phyloP scores from a whole-genome alignment of 805 yeast species.

The Clavispora vitiphila region DNA sequence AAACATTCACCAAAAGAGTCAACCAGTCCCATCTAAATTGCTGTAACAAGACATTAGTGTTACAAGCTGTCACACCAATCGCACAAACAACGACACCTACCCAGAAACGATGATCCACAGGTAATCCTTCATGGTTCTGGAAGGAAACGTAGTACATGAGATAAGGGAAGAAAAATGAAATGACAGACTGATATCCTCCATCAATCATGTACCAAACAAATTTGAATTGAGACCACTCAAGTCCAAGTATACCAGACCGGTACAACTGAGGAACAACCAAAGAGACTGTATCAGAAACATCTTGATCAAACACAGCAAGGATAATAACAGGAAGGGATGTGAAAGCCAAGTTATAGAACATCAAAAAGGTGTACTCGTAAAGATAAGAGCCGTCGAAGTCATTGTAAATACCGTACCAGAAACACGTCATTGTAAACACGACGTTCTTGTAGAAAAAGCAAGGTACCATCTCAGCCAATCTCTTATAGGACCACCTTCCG shows the following conservation, averaged over 20 bases:
- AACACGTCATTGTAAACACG: conserved; percentile 65
- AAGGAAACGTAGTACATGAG: conserved; percentile 32
- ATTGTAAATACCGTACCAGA: conserved; percentile 74
- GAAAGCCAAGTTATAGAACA: conserved; percentile 78
- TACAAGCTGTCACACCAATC: conserved; percentile 59
- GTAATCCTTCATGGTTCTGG: conserved; percentile 48
- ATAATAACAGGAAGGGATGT: conserved; percentile 79
- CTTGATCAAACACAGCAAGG: conserved; percentile 77
- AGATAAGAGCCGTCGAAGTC: conserved; percentile 77
- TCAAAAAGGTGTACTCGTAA: conserved; percentile 72
- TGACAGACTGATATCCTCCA: conserved; percentile 69
- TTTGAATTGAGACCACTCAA: conserved; percentile 65
- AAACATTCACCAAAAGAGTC: conserved; percentile 43
- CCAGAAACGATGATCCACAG: conserved; percentile 64
- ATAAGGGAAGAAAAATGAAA: conserved; percentile 72
- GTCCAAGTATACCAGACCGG: conserved; percentile 64
- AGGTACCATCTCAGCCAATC: conserved; percentile 81
- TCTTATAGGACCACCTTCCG: conserved; percentile 83
- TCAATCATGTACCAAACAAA: conserved; percentile 73
- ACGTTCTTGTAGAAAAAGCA: conserved; percentile 76
- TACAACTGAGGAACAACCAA: conserved; percentile 71
- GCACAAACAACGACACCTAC: conserved; percentile 61
- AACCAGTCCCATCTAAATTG: conserved; percentile 80
- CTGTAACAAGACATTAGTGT: conserved; percentile 60
- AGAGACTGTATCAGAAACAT: conserved; percentile 65